These are phyloP conservation scores for Claviceps quebecensis DNA, from an alignment of 2,329 filamentous ascomycete species.

Conservation along the genomic window DNA sequence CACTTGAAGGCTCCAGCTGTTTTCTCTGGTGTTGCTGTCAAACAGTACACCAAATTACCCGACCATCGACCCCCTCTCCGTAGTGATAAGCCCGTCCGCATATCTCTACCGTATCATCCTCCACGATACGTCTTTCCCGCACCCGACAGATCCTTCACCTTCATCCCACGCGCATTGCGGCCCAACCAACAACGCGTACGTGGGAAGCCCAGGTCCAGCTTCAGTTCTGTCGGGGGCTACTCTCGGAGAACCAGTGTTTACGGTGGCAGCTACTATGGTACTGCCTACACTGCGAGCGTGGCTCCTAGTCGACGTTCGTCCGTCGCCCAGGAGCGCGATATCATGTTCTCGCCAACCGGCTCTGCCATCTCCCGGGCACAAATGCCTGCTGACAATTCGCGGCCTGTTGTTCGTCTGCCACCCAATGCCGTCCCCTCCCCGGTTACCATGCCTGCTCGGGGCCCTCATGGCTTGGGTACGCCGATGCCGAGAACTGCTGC, in stretches of 20 bases:
- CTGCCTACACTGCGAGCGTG: conserved; percentile 72
- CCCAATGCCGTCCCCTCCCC: conserved; percentile 38
- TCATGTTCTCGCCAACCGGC: conserved; percentile 65
- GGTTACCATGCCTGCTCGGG: conserved; percentile 14
- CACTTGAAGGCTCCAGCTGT: conserved; percentile 56
- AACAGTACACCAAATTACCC: conserved; percentile 84
- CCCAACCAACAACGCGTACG: conserved; percentile 73
- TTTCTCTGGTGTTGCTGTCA: conserved; percentile 66
- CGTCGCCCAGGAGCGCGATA: conserved; percentile 51
- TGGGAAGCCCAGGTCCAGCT: conserved; percentile 58
- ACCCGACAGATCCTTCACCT: conserved; percentile 85
- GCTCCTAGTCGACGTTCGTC: conserved; percentile 84
- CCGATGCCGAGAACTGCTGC: neutral
- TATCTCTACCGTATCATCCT: conserved; percentile 68
- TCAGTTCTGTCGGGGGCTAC: conserved; percentile 51
- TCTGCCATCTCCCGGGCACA: conserved; percentile 60
- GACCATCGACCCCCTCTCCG: conserved; percentile 88
- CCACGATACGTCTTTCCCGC: conserved; percentile 88
- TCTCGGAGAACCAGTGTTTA: conserved; percentile 79
- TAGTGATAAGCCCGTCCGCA: conserved; percentile 89
- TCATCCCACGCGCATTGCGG: conserved; percentile 85
- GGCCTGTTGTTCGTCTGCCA: conserved; percentile 74
- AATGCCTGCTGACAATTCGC: conserved; percentile 43
- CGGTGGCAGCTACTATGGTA: conserved; percentile 54
- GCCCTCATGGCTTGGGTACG: conserved; percentile 1